Base-by-base conservation (phyloP, 2,329 filamentous ascomycete genomes). In the Onygenales sp. region DNA sequence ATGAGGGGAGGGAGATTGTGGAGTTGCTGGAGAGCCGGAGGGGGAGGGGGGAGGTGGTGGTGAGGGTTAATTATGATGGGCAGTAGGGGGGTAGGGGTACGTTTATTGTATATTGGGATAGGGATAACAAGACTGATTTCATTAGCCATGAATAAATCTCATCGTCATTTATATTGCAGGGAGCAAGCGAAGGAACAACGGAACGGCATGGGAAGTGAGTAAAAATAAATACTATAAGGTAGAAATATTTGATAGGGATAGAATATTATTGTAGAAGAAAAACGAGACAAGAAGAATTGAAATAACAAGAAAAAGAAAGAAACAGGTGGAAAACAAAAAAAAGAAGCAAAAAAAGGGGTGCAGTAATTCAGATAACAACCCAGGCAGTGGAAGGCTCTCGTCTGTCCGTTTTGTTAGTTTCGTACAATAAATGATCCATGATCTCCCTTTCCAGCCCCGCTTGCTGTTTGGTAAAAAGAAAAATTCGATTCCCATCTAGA, bases 1-100 rank as follows among this genome's bases (percentile, higher is more conserved):
- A 65, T 31, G 54, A 67, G 46, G 70, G 67, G 4, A 62, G 59
- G n/a, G 62, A 67, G 48, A 61, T 69, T 6, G 62, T 73, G 52
- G 60, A 59, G 57, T 51, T 59, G n/a, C 65, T 67, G 34, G 51
- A 67, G 57, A 32, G 63, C 58, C n/a, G 57, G 56, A 51, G 59
- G 57, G 34, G 54, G 57, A 42, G 65, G 62, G 63, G 61, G 2
- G 69, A 69, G 58, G 63, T 68, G 53, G 65, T 70, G 31, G 54
- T 71, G 50, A 61, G 60, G 11, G 62, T 65, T 32, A 67, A 67
- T 57, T 54, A 37, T 55, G 56, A 53, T 42, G 34, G 36, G 47
- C 31, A 17, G 21, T 45, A 50, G 32, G 47, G 31, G 13, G 27
- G 17, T 33, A 10, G 37, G 11, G 21, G 37, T 27, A 27, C 1